These are phyloP conservation scores for Kluyveromyces sp. DNA, from an alignment of 1,139 yeast species.

Conservation along the genomic window DNA sequence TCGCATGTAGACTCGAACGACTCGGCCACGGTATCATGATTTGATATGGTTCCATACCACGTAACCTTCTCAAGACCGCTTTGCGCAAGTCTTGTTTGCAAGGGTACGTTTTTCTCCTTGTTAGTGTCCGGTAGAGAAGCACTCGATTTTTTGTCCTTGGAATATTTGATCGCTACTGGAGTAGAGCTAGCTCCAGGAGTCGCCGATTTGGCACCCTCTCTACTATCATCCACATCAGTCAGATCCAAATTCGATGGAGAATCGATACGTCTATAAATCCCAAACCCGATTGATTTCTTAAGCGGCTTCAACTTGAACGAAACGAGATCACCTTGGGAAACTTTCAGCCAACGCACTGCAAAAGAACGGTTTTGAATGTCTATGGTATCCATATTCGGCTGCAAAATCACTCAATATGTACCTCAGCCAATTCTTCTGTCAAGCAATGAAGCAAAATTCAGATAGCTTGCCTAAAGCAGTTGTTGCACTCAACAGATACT, in stretches of 20 bases:
- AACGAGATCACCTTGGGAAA: conserved; percentile 57
- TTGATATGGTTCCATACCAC: conserved; percentile 43
- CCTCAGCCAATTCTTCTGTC: too few relatives aligned
- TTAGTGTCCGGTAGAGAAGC: background rate
- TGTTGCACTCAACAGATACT: too few relatives aligned
- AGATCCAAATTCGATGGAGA: conserved; percentile 2
- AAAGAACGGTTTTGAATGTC: conserved; percentile 87
- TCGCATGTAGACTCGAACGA: conserved; percentile 38
- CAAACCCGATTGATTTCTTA: conserved; percentile 61
- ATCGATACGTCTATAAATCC: conserved; percentile 33
- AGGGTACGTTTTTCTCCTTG: conserved; percentile 6
- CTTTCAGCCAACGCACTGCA: conserved; percentile 83
- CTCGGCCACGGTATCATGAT: conserved; percentile 57
- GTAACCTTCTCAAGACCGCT: conserved; percentile 36
- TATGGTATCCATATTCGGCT: conserved; percentile 62
- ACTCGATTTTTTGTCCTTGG: background rate
- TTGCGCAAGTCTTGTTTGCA: conserved; percentile 7
- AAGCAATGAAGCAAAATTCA: too few relatives aligned
- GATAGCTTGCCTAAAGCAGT: too few relatives aligned
- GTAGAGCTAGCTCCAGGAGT: background rate
- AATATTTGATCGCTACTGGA: background rate
- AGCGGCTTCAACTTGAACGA: conserved; percentile 80
- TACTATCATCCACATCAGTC: background rate
- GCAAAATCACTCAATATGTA: background rate
- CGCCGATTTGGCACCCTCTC: background rate